Base-by-base conservation (phyloP, 2,329 filamentous ascomycete species). In the Venturia aucupariae region DNA sequence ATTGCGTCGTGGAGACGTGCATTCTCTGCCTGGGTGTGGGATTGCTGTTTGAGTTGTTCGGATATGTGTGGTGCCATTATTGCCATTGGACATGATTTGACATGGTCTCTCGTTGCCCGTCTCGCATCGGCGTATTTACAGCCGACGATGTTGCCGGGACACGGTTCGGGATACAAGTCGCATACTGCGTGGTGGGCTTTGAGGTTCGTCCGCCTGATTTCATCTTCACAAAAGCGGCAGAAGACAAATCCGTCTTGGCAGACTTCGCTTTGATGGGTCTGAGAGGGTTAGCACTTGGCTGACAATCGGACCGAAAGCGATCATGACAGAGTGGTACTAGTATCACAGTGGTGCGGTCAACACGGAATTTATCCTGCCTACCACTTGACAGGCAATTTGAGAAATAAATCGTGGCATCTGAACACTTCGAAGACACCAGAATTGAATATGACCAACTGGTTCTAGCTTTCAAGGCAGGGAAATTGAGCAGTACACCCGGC, bases 191-290 rank as follows among this genome's bases (percentile, higher is more conserved):
- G 70, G 68, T 82, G 80, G 30, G 71, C 66, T 30, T 74, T 72
- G 51, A 80, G 69, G 41, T 78, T 75, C 19, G 76, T 72, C 27
- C 76, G 75, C 32, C 77, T 75, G 11, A 81, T 68, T 15, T 75
- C 66, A n/a, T 68, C 66, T 22, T 72, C 70, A 68, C 80, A 82
- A n/a, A 76, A 71, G 3, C 72, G 71, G 69, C 80, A 82, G 2
- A 68, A 66, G 0, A 75, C 73, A 17, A 77, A 74, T 13, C 81
- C 78, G 57, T 85, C 76, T 0, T 80, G 77, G 69, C 84, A 87
- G 35, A 72, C 71, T 61, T 75, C 72, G 60, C 79, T 75, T 67
- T 83, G 80, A 51, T 76, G 72, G 48, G 75, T 73, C 72, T 75
- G 61, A 35, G 4, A 22, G 13, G 15, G 17, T 51, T 46, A 27